A percentile compares a stretch with the other conserved stretches of the same genome.
These are phyloP conservation scores for Paramecium caudatum DNA, from an alignment of 73 alveolate genomes.

Conservation along the genomic window DNA sequence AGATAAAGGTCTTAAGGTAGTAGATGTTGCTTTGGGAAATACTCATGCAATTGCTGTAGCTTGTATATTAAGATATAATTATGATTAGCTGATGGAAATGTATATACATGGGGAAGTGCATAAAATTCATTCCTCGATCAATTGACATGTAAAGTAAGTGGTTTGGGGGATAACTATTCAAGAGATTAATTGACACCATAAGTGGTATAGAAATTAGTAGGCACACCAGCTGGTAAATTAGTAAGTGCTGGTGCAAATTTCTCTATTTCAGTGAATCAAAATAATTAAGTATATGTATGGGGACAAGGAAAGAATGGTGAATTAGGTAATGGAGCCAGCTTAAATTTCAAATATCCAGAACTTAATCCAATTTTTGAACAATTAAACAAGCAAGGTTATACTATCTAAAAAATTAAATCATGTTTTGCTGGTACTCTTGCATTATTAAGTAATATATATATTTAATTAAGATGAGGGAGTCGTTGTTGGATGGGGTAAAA, in stretches of 20 bases:
- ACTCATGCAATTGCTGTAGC: slow-evolving; percentile 42
- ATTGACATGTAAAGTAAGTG: not conserved
- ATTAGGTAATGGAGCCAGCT: slow-evolving; percentile 54
- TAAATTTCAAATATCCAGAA: slow-evolving; percentile 48
- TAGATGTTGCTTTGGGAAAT: slow-evolving; percentile 44
- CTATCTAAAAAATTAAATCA: slow-evolving; percentile 48
- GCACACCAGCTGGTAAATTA: not conserved
- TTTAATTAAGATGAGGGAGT: slow-evolving; percentile 11
- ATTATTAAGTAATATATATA: not conserved
- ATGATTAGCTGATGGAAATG: slow-evolving; percentile 61
- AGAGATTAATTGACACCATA: not conserved
- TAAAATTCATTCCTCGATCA: not conserved
- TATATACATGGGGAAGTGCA: slow-evolving; percentile 63
- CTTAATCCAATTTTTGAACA: not conserved
- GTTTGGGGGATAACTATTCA: slow-evolving; percentile 20
- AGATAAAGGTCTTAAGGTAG: slow-evolving; percentile 38
- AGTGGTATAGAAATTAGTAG: not conserved
- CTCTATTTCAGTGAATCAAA: not conserved
- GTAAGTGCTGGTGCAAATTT: slow-evolving; percentile 14
- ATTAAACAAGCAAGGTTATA: slow-evolving; percentile 8
- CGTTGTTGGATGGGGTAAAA: slow-evolving; percentile 58
- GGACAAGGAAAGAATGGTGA: slow-evolving; percentile 39
- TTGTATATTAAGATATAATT: not conserved
- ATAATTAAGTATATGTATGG: slow-evolving; percentile 23
- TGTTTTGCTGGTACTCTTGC: slow-evolving; percentile 39